Conservation (phyloP, 2,329 filamentous ascomycete genomes). For the Cladophialophora psammophila region DNA sequence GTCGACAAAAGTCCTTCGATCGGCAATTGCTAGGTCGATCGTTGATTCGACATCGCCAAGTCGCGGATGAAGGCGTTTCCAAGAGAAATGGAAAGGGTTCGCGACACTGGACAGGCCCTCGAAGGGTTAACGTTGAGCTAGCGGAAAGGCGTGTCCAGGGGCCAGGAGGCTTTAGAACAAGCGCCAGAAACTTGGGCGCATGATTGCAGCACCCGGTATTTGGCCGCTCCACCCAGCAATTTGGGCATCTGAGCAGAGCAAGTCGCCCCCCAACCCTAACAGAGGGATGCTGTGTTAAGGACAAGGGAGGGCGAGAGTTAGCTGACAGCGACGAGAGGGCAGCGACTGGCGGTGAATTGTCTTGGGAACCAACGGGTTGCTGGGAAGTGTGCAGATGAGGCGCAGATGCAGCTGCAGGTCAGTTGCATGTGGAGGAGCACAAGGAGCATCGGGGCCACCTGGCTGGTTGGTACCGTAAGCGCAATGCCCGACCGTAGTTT, state of each 20-base stretch:
- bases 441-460: neutral
- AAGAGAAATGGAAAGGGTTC: neutral
- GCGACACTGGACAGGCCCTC: neutral
- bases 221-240: neutral
- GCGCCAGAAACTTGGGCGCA: neutral
- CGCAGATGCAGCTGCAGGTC: neutral
- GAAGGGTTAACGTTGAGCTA: neutral
- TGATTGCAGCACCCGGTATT: neutral
- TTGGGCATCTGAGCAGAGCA: neutral
- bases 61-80: neutral
- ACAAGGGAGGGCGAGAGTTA: neutral
- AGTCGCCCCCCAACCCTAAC: neutral
- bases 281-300: neutral
- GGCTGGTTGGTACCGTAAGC: neutral
- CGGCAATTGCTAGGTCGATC: neutral
- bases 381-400: neutral
- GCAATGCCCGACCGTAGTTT: neutral
- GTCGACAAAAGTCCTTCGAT: neutral
- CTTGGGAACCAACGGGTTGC: neutral
- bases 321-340: neutral
- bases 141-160: neutral
- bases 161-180: neutral
- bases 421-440: neutral
- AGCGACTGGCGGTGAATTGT: neutral
- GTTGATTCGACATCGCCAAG: neutral